These are phyloP conservation scores for Boehmeria nivea DNA, from an alignment of 306 rosid genomes.

Conservation along the genomic window DNA sequence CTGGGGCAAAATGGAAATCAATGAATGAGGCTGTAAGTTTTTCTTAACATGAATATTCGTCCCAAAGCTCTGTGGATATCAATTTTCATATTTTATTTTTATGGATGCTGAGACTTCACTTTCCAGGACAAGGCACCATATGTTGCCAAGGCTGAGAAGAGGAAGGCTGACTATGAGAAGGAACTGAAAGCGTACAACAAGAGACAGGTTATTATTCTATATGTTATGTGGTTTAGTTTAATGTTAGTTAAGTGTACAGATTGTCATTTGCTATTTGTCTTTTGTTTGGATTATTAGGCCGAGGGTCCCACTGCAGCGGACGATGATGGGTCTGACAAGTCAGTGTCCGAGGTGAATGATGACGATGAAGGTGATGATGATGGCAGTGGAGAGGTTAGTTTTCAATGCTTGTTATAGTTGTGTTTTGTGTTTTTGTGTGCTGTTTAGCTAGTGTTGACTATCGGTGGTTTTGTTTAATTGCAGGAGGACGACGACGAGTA, in stretches of 20 bases:
- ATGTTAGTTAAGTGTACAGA: too few relatives aligned
- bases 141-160: conserved; percentile 64
- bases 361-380: conserved; percentile 74
- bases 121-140: conserved; percentile 75
- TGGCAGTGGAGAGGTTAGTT: conserved; percentile 63
- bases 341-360: conserved; percentile 79
- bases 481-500: conserved; percentile 86
- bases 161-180: conserved; percentile 81
- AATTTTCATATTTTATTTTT: too few relatives aligned
- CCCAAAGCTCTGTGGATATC: too few relatives aligned
- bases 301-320: conserved; percentile 65
- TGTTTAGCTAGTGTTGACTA: neutral
- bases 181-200: conserved; percentile 69
- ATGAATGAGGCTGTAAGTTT: conserved; percentile 63
- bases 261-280: neutral
- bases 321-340: conserved; percentile 62
- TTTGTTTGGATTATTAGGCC: conserved; percentile 43
- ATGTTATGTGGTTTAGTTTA: neutral
- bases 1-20: conserved; percentile 81
- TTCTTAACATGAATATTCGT: neutral
- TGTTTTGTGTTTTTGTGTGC: neutral
- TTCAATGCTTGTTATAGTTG: neutral
- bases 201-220: conserved; percentile 43
- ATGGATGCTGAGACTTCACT: neutral
- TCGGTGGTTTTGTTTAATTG: neutral